Evolutionary conservation across 1,284 basidiomycete species (phyloP).

Genomic region (Cystobasidiaceae sp.): DNA sequence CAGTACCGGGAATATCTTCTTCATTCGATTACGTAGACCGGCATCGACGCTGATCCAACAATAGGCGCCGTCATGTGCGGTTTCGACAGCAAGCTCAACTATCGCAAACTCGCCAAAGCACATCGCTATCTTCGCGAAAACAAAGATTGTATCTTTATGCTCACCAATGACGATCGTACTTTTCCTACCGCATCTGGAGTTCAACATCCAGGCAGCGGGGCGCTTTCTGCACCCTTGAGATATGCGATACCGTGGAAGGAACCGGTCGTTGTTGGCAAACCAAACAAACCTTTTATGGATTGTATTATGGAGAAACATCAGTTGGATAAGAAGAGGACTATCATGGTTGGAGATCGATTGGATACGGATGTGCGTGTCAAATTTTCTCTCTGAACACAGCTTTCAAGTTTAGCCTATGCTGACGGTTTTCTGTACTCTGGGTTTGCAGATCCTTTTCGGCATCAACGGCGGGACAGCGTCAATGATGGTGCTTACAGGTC

Average conservation of each 20-base stretch:
- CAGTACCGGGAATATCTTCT: background rate
- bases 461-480: constrained; percentile 77
- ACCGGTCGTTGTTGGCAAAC: constrained; percentile 79
- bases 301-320: constrained; percentile 89
- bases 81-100: constrained; percentile 58
- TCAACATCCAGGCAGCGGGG: constrained; percentile 31
- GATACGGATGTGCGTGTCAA: constrained; percentile 71
- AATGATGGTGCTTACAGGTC: constrained; percentile 85
- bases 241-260: constrained; percentile 32
- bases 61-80: constrained; percentile 79
- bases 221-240: constrained; percentile 30
- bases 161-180: constrained; percentile 64
- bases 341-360: constrained; percentile 95
- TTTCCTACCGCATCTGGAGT: constrained; percentile 23
- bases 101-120: constrained; percentile 90
- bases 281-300: constrained; percentile 87
- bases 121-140: constrained; percentile 74
- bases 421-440: background rate
- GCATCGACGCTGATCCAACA: constrained; percentile 63
- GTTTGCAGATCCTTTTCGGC: constrained; percentile 59
- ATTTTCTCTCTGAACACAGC: too few relatives aligned
- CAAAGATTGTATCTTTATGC: constrained; percentile 75
- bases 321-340: constrained; percentile 74
- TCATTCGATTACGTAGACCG: constrained; percentile 41
- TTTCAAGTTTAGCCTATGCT: background rate